Base-by-base conservation (phyloP, 1,284 basidiomycete genomes). In the Trametes polyzona region DNA sequence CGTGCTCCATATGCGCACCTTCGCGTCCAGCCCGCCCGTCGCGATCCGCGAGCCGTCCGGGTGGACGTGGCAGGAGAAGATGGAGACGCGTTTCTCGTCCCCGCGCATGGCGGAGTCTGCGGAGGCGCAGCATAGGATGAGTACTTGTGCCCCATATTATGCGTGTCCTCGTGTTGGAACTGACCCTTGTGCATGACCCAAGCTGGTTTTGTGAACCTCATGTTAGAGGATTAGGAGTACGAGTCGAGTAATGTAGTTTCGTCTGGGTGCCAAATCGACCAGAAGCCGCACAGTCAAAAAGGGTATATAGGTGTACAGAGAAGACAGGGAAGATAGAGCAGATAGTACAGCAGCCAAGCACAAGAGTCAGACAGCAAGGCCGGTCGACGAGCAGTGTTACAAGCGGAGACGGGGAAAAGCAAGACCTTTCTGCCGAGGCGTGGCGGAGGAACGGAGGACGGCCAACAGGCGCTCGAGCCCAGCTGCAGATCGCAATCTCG, bases 1-100 rank as follows among this genome's bases (percentile, higher is more conserved):
- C 0, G 96, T 98, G 61, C 91, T 92, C 97, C 97, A 99, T 73
- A 99, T 95, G 60, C 95, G 90, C 63, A 99, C 88, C 79, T 97
- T 97, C 46, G 93, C 89, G 73, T 98, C 95, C 42, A 98, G 80
- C 14, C 96, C 96, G 19, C 95, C 96, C 1, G 96, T 99, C 9
- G 97, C 97, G 59, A 99, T 88, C 24, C 96, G 86, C 35, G 93
- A 95, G 59, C 93, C 93, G 69, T 99, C 96, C 0, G 97, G 97
- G 71, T 98, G 96, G 11, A 98, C 93, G 63, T 93, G 88, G 19
- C 96, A 83, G 24, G 93, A 93, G 79, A 96, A 98, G 67, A 99
- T 96, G 19, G 95, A 90, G 27, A 89, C 78, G 49, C 87, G 84
- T 66, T 95, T 94, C 62, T 71, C 67, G 58, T 72, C 70, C 27